Base-by-base conservation (phyloP, 2,329 filamentous ascomycete genomes). In the Neoascochyta sp. region DNA sequence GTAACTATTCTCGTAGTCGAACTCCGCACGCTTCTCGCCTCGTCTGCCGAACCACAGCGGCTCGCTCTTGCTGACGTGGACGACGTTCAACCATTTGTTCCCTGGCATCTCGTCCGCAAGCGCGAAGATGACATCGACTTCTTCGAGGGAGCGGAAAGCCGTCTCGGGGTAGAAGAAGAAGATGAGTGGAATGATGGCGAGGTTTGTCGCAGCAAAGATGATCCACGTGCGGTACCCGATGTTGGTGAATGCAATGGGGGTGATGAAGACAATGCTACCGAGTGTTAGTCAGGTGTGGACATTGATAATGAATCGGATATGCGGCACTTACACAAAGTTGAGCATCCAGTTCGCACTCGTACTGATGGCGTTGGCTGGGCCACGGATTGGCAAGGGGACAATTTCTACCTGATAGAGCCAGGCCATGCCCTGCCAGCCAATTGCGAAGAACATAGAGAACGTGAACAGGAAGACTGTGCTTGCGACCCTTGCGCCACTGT, bases 401-500 rank as follows among this genome's bases (percentile, higher is more conserved):
- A 92, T 82, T 70, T 94, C 87, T 56, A 87, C 87, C 52, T 58
- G 57, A 24, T 66, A 67, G 6, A 60, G 35, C 57, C 57, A 92
- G 82, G 56, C 92, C 76, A 52, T 73, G 62, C 76, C 74, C 72
- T 48, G 74, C 87, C 86, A 93, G 43, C 86, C 93, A 40, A 77
- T 80, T 35, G 86, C 87, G 59, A 94, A 94, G 73, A 83, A 92
- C 72, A 86, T 86, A 69, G 93, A 87, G 72, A 87, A 92, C 67
- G 90, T 82, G 66, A 82, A 83, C 55, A 94, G 87, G 67, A 93
- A 90, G 36, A 93, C 58, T 0, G 65, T 61, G 12, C 65, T 61
- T 4, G 53, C 56, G 17, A 66, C 57, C 9, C 62, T 60, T n/a
- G 46, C 46, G 3, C 44, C 40, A 2, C 33, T 23, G 10, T 45